Percentiles rank a stretch among this genome's conserved stretches.
These are phyloP conservation scores for Nigrograna mackinnonii DNA, from an alignment of 2,329 filamentous ascomycete species.

Conservation along the genomic window DNA sequence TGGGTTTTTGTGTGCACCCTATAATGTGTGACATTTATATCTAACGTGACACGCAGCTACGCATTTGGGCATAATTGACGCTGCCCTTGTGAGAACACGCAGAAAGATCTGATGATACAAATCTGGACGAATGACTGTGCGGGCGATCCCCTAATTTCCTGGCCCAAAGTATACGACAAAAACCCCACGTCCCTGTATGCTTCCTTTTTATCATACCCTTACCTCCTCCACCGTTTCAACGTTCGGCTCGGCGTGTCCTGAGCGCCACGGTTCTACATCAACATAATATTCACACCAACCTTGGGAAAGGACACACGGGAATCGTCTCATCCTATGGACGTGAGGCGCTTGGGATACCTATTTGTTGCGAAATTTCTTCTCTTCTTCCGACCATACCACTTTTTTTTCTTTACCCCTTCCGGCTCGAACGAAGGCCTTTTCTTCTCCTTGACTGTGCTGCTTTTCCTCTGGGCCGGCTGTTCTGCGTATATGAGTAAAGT, in stretches of 20 bases:
- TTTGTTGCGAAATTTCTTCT: constrained; percentile 23
- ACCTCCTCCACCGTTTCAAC: constrained; percentile 22
- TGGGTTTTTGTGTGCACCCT: constrained; percentile 58
- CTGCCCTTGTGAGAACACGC: constrained; percentile 5
- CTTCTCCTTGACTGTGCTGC: constrained; percentile 11
- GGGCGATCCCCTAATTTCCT: constrained; percentile 29
- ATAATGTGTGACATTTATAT: constrained; percentile 8
- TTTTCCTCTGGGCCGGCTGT: constrained; percentile 24
- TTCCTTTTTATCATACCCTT: constrained; percentile 28
- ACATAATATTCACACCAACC: constrained; percentile 31
- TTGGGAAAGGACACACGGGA: constrained; percentile 27
- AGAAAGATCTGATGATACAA: constrained; percentile 33
- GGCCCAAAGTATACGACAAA: constrained; percentile 28
- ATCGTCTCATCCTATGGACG: constrained; percentile 27
- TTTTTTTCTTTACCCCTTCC: constrained; percentile 15
- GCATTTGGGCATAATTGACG: constrained; percentile 54
- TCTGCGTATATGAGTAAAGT: constrained; percentile 26
- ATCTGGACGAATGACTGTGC: constrained; percentile 31
- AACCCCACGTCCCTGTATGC: constrained; percentile 18
- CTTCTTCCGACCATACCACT: constrained; percentile 32
- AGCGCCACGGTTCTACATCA: constrained; percentile 21
- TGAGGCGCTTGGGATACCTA: constrained; percentile 34
- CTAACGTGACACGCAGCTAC: constrained; percentile 45
- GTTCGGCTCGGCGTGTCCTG: constrained; percentile 14
- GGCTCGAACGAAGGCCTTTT: constrained; percentile 14